Percentiles rank a stretch among this genome's conserved stretches.
These are phyloP conservation scores for Penicillium sp. DNA, from an alignment of 2,329 filamentous ascomycete species.

Conservation along the genomic window DNA sequence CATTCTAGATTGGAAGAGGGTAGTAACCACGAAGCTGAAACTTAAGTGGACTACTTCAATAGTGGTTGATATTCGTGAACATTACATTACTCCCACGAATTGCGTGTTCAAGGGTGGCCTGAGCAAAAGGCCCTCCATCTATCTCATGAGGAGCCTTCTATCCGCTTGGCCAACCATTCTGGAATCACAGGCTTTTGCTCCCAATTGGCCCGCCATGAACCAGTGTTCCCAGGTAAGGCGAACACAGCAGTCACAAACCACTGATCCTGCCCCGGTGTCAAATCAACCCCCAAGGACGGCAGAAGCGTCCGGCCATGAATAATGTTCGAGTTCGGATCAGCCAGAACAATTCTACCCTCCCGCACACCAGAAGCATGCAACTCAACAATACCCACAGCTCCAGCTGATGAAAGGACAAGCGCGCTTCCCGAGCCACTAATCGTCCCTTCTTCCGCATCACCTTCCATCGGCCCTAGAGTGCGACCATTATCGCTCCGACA, in stretches of 20 bases:
- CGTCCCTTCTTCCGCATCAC: constrained; percentile 30
- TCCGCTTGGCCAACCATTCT: constrained; percentile 56
- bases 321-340: constrained; percentile 70
- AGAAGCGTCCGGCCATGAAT: constrained; percentile 72
- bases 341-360: constrained; percentile 68
- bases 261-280: constrained; percentile 60
- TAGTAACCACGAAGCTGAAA: no score
- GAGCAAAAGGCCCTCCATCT: background rate
- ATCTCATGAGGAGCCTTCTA: background rate
- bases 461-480: constrained; percentile 50
- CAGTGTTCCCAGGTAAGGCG: constrained; percentile 61
- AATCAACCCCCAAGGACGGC: constrained; percentile 67
- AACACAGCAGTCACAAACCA: constrained; percentile 75
- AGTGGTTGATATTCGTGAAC: background rate
- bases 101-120: background rate
- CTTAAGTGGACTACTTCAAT: background rate
- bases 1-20: no score
- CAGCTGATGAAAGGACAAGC: constrained; percentile 54
- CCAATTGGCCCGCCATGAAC: constrained; percentile 65
- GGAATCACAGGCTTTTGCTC: constrained; percentile 61
- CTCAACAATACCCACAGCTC: constrained; percentile 57
- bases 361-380: constrained; percentile 41
- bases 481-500: constrained; percentile 63
- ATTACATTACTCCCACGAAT: background rate
- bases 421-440: constrained; percentile 39